Evolutionary conservation across 208 protist species (phyloP).

Genomic region (Borovskyia barvae): DNA sequence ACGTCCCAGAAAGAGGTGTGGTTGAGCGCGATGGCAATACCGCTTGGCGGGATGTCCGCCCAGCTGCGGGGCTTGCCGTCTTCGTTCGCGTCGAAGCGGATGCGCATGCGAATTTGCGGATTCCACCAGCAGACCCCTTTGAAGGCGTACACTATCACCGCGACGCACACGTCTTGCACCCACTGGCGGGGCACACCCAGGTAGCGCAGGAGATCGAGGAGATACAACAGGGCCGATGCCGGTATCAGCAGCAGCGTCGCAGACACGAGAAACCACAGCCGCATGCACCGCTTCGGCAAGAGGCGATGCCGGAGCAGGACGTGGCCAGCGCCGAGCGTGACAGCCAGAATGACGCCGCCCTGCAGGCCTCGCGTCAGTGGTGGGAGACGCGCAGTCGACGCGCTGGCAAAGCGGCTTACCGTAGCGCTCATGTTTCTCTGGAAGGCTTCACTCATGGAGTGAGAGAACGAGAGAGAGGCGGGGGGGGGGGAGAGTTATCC

Average conservation of each 20-base stretch:
- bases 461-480: neutral
- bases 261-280: constrained; percentile 43
- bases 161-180: constrained; percentile 25
- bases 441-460: neutral
- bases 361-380: constrained; percentile 5
- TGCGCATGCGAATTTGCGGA: constrained; percentile 39
- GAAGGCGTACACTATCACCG: constrained; percentile 28
- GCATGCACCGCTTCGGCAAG: constrained; percentile 35
- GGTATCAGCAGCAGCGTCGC: constrained; percentile 30
- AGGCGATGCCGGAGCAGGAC: constrained; percentile 28
- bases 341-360: constrained; percentile 17
- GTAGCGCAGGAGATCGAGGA: constrained; percentile 40
- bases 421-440: neutral
- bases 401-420: neutral
- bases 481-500: neutral
- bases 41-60: constrained; percentile 25
- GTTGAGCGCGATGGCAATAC: constrained; percentile 43
- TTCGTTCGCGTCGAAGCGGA: constrained; percentile 36
- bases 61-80: constrained; percentile 28
- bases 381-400: neutral
- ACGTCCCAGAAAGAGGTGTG: constrained; percentile 78
- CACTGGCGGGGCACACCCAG: constrained; percentile 31
- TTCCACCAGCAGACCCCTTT: constrained; percentile 33
- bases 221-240: constrained; percentile 23
- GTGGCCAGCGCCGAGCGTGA: constrained; percentile 33